phyloP scores from a whole-genome alignment of 352 stramenopile genomes.

The Elongisporangium anandrum region DNA sequence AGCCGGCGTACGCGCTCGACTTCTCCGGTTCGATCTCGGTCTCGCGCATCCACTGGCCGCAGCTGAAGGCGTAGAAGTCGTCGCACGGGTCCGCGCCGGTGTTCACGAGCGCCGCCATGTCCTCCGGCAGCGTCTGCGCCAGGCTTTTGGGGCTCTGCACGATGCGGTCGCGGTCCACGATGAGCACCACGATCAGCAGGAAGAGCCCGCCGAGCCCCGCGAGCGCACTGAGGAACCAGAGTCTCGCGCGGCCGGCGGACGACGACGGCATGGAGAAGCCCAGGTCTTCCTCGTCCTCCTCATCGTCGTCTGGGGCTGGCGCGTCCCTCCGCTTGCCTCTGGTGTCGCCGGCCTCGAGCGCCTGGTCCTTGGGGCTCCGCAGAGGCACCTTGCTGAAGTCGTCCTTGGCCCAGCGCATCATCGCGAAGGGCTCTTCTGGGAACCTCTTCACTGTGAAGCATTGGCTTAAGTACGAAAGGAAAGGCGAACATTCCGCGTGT shows the following conservation, averaged over 20 bases:
- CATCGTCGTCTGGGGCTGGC: too few species aligned
- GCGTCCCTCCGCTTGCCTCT: too few species aligned
- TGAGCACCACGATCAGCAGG: slow-evolving; percentile 36
- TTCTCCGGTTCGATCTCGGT: slow-evolving; percentile 22
- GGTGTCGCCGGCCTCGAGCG: too few species aligned
- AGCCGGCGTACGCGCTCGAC: slow-evolving; percentile 17
- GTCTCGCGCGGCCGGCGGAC: slow-evolving; percentile 4
- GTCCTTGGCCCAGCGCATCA: too few species aligned
- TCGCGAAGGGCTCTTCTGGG: too few species aligned
- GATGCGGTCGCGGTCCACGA: slow-evolving; percentile 24
- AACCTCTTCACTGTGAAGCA: too few species aligned
- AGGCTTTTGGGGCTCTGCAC: background rate
- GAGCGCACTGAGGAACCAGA: slow-evolving; percentile 21
- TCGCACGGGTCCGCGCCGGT: slow-evolving; percentile 17
- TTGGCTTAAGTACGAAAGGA: too few species aligned
- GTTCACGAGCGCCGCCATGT: slow-evolving; percentile 22
- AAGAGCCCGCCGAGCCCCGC: slow-evolving; percentile 27
- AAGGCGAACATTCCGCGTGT: too few species aligned
- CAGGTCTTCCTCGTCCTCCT: too few species aligned
- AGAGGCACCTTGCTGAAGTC: too few species aligned
- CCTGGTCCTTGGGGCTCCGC: too few species aligned
- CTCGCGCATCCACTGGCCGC: slow-evolving; percentile 22
- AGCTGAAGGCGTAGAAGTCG: slow-evolving; percentile 31
- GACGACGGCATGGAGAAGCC: too few species aligned
- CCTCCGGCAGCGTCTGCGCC: slow-evolving; percentile 8